A percentile compares a stretch with the other conserved stretches of the same genome.
Evolutionary conservation across 371 early-diverging fungal species (phyloP).

Genomic region (Rhizomucor miehei): DNA sequence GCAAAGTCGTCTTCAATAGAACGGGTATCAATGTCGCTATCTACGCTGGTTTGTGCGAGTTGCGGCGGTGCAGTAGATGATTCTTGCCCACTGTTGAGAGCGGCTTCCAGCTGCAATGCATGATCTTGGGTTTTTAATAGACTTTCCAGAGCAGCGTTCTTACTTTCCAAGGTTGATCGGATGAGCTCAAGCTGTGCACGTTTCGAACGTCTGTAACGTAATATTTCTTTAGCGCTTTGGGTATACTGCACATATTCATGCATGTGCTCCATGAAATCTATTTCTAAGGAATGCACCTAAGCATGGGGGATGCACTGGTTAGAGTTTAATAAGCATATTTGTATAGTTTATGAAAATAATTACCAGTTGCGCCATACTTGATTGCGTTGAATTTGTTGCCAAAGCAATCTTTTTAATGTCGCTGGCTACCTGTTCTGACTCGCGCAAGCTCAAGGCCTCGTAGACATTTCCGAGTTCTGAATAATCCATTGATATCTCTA

Average conservation of each 20-base stretch:
- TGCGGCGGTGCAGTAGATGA: background rate
- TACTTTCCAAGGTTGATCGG: conserved; percentile 64
- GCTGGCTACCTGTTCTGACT: conserved; percentile 58
- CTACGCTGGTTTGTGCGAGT: background rate
- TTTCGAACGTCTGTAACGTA: conserved; percentile 75
- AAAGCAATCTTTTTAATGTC: conserved; percentile 83
- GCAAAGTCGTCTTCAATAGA: conserved; percentile 43
- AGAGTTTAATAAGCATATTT: too few species aligned
- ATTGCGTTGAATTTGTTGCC: conserved; percentile 74
- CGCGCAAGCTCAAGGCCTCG: conserved; percentile 85
- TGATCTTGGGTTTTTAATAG: conserved; percentile 69
- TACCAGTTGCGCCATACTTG: conserved; percentile 67
- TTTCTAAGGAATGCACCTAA: conserved; percentile 60
- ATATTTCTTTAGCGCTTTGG: conserved; percentile 68
- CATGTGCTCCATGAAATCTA: conserved; percentile 73
- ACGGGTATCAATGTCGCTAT: conserved; percentile 27
- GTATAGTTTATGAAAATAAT: too few species aligned
- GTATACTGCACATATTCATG: conserved; percentile 86
- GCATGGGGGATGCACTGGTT: background rate
- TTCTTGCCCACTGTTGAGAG: conserved; percentile 29
- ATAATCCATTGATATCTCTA: conserved; percentile 63
- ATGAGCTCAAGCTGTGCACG: conserved; percentile 82
- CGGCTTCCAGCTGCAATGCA: conserved; percentile 40
- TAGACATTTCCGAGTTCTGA: conserved; percentile 85
- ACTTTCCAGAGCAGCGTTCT: conserved; percentile 56